Evolutionary conservation across 2,329 filamentous ascomycete species (phyloP).

Genomic region (Fusarium equiseti): DNA sequence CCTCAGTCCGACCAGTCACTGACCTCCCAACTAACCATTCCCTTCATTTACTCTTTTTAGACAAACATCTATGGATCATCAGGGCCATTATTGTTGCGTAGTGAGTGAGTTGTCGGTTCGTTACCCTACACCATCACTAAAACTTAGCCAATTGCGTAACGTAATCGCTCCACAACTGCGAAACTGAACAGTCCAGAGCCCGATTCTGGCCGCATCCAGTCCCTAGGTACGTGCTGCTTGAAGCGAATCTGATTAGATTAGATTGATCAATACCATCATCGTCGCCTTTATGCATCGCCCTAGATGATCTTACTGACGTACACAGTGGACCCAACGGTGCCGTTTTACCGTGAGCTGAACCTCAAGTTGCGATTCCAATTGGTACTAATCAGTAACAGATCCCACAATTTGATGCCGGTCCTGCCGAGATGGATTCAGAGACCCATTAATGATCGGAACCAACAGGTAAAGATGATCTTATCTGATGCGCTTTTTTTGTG

Average conservation of each 20-base stretch:
- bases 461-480: conserved; percentile 37
- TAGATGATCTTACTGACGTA: conserved; percentile 15
- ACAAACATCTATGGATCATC: too few relatives aligned
- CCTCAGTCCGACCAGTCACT: too few relatives aligned
- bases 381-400: background rate
- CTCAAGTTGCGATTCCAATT: background rate
- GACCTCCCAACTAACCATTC: too few relatives aligned
- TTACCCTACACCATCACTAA: background rate
- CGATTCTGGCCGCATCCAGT: background rate
- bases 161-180: background rate
- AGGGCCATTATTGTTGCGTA: too few relatives aligned
- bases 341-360: conserved; percentile 22
- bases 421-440: conserved; percentile 18
- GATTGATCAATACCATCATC: conserved; percentile 16
- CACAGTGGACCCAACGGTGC: conserved; percentile 19
- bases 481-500: conserved; percentile 40
- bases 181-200: background rate
- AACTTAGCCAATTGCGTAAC: accelerated
- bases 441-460: conserved; percentile 15
- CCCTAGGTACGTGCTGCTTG: accelerated
- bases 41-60: too few relatives aligned
- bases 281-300: background rate
- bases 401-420: conserved; percentile 21
- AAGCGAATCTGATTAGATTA: conserved; percentile 40
- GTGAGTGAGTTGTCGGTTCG: too few relatives aligned